Base-by-base conservation (phyloP, 176 grass and related monocot species). In the Chrysopogon serrulatus region DNA sequence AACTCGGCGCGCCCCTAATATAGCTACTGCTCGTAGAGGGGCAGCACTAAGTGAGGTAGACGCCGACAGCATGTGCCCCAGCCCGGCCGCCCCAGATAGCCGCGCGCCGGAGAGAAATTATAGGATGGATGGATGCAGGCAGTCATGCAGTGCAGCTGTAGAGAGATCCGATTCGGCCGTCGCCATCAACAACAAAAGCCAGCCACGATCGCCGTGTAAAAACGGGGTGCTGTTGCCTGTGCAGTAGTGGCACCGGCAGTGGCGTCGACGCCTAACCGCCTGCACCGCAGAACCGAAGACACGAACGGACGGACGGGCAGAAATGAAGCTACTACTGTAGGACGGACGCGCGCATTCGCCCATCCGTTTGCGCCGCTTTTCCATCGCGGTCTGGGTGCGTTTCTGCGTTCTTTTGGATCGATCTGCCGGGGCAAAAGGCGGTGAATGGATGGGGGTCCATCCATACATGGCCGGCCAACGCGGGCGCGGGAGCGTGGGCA, bases 31-130 rank as follows among this genome's bases (percentile, higher is more conserved):
- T n/a, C 43, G 10, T 18, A 40, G 81, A 80, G 82, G 81, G 82
- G 68, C 23, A 68, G 68, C 82, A 89, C 76, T 80, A 88, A 75
- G 36, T n/a, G n/a, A n/a, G n/a, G n/a, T n/a, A n/a, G n/a, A n/a
- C n/a, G n/a, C n/a, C n/a, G n/a, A n/a, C n/a, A n/a, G n/a, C n/a
- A n/a, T n/a, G n/a, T n/a, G n/a, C n/a, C n/a, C n/a, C n/a, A n/a
- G n/a, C n/a, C n/a, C n/a, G n/a, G n/a, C n/a, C n/a, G n/a, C 53
- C 53, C 53, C 53, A n/a, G 51, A 54, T 56, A n/a, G 8, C 51
- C 8, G 53, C 21, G n/a, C n/a, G n/a, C n/a, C n/a, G n/a, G n/a
- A n/a, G 53, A 47, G 42, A 44, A 54, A 56, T 40, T 10, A n/a
- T 56, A 56, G 53, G 8, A 23, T 53, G n/a, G n/a, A n/a, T n/a